These are phyloP conservation scores for Bimuria novae-zelandiae DNA, from an alignment of 2,329 filamentous ascomycete species.

Conservation along the genomic window DNA sequence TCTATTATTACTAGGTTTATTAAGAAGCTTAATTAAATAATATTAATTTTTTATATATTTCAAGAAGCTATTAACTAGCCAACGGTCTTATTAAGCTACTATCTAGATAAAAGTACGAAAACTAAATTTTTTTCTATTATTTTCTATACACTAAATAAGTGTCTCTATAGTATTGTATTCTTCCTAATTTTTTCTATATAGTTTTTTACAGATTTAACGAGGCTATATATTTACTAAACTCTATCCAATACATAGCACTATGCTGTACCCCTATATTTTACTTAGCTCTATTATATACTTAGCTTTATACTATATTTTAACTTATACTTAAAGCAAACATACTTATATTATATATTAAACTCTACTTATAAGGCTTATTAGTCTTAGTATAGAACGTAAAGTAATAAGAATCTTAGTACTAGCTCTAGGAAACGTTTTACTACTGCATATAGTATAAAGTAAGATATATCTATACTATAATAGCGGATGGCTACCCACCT, in stretches of 20 bases:
- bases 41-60: too few relatives aligned
- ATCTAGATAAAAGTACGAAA: background rate
- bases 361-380: background rate
- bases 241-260: background rate
- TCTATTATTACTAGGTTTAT: too few relatives aligned
- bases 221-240: background rate
- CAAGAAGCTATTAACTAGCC: too few relatives aligned
- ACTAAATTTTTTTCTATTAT: background rate
- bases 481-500: background rate
- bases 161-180: background rate
- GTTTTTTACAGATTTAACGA: background rate
- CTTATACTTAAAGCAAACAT: background rate
- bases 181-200: background rate
- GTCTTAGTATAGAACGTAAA: background rate
- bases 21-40: too few relatives aligned
- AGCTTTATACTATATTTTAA: background rate
- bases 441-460: background rate
- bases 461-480: conserved; percentile 2
- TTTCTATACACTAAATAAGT: background rate
- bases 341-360: background rate
- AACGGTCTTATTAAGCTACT: too few relatives aligned
- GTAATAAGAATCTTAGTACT: background rate
- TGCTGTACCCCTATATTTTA: background rate
- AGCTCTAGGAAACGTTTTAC: background rate
- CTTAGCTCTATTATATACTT: background rate